Base-by-base conservation (phyloP, 495 filamentous ascomycete species). In the Aspergillus taichungensis region DNA sequence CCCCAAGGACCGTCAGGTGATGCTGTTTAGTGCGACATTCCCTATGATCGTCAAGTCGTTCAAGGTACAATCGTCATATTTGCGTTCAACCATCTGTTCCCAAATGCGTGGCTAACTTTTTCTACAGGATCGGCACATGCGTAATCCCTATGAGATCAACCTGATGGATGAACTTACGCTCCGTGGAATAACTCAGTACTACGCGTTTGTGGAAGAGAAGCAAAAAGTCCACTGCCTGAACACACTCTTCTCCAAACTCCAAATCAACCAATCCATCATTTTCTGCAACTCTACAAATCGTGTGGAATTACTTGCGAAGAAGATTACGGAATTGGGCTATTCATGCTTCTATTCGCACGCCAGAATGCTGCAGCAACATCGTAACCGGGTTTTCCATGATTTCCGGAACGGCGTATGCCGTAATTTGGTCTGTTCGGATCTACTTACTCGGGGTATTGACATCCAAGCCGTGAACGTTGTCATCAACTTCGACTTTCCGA, bases 251-350 rank as follows among this genome's bases (percentile, higher is more conserved):
- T 94, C 87, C 42, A 95, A 95, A 68, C 80, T 99, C 9, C 92
- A 97, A 66, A 99, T 99, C 68, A 99, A 99, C 64, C 92, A 99
- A 72, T 97, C 94, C 40, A 99, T 99, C 70, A 99, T 99, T 57
- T 99, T 99, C 72, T 99, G 92, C 74, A 99, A 99, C 63, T 97
- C 94, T 34, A 97, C 92, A 34, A 96, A 95, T 59, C 88, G 92
- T 36, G 92, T 99, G 12, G 92, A 99, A 63, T 73, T 99, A 12
- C 76, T 99, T 13, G 92, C 92, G 30, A 99, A 99, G 73, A 99
- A 97, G 65, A 99, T 99, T 59, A 97, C 94, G 10, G 92, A 99
- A 62, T 77, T 99, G 45, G 92, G 92, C 34, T 99, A 97, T 67
- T 97, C 94, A 8, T 99, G 92, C 73, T 99, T 96, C 70, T 99